phyloP scores from a whole-genome alignment of 2,329 filamentous ascomycete genomes.

The Thyridium curvatum region DNA sequence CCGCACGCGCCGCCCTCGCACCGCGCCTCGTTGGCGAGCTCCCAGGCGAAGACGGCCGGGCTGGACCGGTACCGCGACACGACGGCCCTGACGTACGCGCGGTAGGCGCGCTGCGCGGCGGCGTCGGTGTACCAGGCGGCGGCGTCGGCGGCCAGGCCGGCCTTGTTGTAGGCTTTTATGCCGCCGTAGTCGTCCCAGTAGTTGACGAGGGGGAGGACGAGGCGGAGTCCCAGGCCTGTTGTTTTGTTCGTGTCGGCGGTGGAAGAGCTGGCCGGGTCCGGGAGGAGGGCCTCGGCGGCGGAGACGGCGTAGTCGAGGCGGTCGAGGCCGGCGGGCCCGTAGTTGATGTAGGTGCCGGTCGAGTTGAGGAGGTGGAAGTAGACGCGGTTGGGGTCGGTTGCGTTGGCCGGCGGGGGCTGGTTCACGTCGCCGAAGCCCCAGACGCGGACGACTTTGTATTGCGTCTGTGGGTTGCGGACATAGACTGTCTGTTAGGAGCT shows the following conservation, averaged over 20 bases:
- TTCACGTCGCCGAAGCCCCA: conserved; percentile 50
- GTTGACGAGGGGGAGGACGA: conserved; percentile 8
- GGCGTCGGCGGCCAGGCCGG: conserved; percentile 5
- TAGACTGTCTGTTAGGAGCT: too few relatives aligned
- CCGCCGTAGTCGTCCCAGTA: conserved; percentile 12
- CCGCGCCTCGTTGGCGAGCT: conserved; percentile 49
- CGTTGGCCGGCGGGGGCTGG: conserved; percentile 14
- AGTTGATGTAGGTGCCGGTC: conserved; percentile 6
- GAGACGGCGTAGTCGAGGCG: conserved; percentile 7
- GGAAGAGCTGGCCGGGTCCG: too few relatives aligned
- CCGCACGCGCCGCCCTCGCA: conserved; percentile 48
- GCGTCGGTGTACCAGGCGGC: conserved; percentile 49
- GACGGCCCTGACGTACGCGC: conserved; percentile 39
- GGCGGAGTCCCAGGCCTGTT: conserved; percentile 1
- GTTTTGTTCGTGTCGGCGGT: too few relatives aligned
- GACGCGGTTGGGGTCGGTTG: conserved; percentile 33
- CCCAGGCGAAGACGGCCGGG: conserved; percentile 46
- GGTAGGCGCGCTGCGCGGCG: conserved; percentile 48
- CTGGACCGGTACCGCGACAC: conserved; percentile 42
- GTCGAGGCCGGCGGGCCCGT: conserved; percentile 6
- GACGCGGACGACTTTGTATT: conserved; percentile 41
- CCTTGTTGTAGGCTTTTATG: conserved; percentile 9
- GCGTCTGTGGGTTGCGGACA: conserved; percentile 23
- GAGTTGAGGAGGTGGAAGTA: conserved; percentile 30
- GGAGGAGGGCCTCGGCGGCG: not conserved